phyloP scores from a whole-genome alignment of 2,329 filamentous ascomycete species.

The Chaetothyriales sp. region DNA sequence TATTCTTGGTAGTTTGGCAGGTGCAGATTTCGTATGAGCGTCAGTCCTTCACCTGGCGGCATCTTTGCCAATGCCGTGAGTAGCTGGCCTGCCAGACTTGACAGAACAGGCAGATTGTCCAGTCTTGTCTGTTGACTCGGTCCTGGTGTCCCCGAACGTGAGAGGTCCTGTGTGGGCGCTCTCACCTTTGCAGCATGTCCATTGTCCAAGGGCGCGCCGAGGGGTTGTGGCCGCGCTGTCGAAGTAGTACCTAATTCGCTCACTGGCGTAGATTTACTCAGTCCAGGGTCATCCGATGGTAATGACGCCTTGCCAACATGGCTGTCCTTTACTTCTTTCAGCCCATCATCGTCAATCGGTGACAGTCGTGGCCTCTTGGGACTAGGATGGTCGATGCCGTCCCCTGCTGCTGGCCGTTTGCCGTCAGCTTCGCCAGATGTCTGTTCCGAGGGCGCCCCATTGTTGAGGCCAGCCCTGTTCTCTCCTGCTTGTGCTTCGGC shows the following conservation, averaged over 20 bases:
- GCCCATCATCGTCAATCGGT: constrained; percentile 26
- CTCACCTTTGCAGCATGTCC: background rate
- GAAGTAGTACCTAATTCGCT: too few species aligned
- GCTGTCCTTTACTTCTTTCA: background rate
- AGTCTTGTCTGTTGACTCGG: constrained; percentile 29
- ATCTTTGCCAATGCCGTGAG: constrained; percentile 7
- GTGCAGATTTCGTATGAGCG: constrained; percentile 39
- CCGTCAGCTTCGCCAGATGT: background rate
- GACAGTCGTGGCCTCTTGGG: constrained; percentile 14
- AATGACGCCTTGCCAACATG: background rate
- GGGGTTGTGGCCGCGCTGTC: too few species aligned
- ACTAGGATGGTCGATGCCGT: constrained; percentile 11
- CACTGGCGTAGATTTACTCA: background rate
- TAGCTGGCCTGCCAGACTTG: constrained; percentile 37
- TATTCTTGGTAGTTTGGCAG: constrained; percentile 47
- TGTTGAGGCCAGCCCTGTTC: background rate
- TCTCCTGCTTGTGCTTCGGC: background rate
- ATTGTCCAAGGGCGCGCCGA: background rate
- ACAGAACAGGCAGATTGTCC: constrained; percentile 45
- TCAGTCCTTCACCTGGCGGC: constrained; percentile 32
- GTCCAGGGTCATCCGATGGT: background rate
- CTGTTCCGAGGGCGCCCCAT: background rate
- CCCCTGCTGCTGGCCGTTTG: background rate
- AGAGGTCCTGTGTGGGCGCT: background rate
- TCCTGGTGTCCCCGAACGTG: background rate